Percentiles rank a stretch among this genome's conserved stretches.
phyloP scores from a whole-genome alignment of 2,329 filamentous ascomycete genomes.

The Conoideocrella luteorostrata region DNA sequence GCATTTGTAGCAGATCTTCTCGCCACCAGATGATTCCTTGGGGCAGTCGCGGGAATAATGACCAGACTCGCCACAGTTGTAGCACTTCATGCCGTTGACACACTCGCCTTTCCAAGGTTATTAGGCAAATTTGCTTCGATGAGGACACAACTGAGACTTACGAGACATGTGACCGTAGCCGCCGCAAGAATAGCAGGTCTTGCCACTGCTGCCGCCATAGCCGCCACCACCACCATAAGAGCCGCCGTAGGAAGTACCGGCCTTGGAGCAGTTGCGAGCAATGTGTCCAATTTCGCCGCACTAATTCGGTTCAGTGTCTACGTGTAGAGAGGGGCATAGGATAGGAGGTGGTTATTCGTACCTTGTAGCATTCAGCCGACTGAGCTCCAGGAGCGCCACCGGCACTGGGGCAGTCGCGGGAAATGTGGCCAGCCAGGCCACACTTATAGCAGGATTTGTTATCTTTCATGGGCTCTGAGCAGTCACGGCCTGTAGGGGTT shows the following conservation, averaged over 20 bases:
- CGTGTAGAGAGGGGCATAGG: neutral
- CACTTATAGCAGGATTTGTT: constrained; percentile 72
- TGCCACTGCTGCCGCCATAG: constrained; percentile 48
- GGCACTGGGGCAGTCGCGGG: constrained; percentile 69
- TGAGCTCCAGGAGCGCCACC: constrained; percentile 41
- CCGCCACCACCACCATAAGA: constrained; percentile 33
- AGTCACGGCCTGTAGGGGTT: constrained; percentile 67
- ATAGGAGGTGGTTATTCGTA: constrained; percentile 14
- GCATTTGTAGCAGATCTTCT: constrained; percentile 99
- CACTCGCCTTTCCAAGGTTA: constrained; percentile 61
- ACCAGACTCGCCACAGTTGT: constrained; percentile 93
- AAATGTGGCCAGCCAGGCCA: constrained; percentile 82
- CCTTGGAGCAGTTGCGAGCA: constrained; percentile 79
- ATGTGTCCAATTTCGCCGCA: constrained; percentile 96
- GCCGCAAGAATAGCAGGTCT: constrained; percentile 98
- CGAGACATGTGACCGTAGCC: constrained; percentile 96
- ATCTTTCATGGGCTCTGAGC: constrained; percentile 82
- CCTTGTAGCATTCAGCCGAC: constrained; percentile 84
- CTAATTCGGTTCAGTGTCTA: constrained; percentile 27
- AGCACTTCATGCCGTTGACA: constrained; percentile 99
- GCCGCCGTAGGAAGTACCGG: constrained; percentile 40
- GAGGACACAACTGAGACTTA: constrained; percentile 29
- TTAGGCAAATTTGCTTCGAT: neutral
- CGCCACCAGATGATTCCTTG: constrained; percentile 75
- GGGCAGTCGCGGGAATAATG: constrained; percentile 95